These are phyloP conservation scores for Smallanthus sonchifolius DNA, from an alignment of 129 eudicot genomes.

Conservation along the genomic window DNA sequence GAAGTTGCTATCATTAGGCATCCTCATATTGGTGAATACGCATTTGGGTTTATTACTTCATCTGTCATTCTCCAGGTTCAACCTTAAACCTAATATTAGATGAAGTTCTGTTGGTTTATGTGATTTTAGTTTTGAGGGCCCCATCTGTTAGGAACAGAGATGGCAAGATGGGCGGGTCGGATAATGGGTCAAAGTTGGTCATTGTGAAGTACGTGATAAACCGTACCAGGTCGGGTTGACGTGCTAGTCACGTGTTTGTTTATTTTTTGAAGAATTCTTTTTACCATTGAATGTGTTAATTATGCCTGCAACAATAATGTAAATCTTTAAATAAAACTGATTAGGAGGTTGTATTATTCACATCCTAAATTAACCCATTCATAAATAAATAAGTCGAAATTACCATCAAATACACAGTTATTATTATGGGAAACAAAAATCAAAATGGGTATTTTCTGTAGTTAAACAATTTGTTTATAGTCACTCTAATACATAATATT, in stretches of 20 bases:
- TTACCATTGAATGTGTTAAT: neutral
- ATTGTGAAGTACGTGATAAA: neutral
- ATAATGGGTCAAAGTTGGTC: neutral
- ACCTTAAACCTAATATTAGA: neutral
- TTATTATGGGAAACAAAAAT: neutral
- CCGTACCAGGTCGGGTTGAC: neutral
- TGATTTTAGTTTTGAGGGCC: neutral
- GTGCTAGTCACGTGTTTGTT: neutral
- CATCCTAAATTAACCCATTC: neutral
- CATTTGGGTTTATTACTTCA: conserved; percentile 89
- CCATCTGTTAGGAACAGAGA: neutral
- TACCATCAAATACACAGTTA: neutral
- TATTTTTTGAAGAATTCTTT: neutral
- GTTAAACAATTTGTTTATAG: neutral
- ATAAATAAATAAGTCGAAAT: neutral
- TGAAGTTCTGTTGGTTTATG: neutral
- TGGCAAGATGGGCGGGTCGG: neutral
- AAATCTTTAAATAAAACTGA: neutral
- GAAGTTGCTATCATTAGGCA: conserved; percentile 93
- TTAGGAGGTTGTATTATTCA: neutral
- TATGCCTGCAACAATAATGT: neutral
- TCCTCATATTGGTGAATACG: conserved; percentile 96
- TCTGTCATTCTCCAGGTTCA: conserved; percentile 71
- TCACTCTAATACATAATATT: neutral
- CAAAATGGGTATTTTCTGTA: neutral